These are phyloP conservation scores for Fusarium verticillioides DNA, from an alignment of 2,329 filamentous ascomycete species.

Conservation along the genomic window DNA sequence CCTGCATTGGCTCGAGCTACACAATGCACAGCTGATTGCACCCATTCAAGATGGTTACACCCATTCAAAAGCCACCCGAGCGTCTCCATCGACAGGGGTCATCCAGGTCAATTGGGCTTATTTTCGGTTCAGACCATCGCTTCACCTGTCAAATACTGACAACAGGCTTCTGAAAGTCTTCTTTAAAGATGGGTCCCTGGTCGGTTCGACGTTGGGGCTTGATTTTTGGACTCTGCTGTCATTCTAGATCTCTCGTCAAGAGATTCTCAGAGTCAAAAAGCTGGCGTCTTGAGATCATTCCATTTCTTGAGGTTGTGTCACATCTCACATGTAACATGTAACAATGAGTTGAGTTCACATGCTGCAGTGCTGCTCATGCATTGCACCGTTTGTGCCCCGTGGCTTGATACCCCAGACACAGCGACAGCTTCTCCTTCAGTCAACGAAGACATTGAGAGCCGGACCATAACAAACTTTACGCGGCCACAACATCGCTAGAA, in stretches of 20 bases:
- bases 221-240: not conserved
- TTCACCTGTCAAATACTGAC: slow-evolving; percentile 22
- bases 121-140: slow-evolving; percentile 7
- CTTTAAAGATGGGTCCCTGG: slow-evolving; percentile 14
- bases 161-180: slow-evolving; percentile 7
- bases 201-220: slow-evolving; percentile 1
- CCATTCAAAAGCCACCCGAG: slow-evolving; percentile 33
- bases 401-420: not conserved
- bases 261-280: not conserved
- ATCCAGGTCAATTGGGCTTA: slow-evolving; percentile 28
- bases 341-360: not conserved
- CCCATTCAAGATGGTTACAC: slow-evolving; percentile 11
- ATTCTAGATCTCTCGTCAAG: not conserved
- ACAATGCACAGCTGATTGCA: slow-evolving; percentile 36
- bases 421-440: not conserved
- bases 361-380: slow-evolving; percentile 15
- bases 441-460: not conserved
- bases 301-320: slow-evolving; percentile 18
- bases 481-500: not conserved
- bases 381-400: not conserved
- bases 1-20: slow-evolving; percentile 25
- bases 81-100: slow-evolving; percentile 29
- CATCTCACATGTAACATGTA: slow-evolving; percentile 17
- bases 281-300: slow-evolving; percentile 9
- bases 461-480: not conserved